Base-by-base conservation (phyloP, 345 rosid genomes). In the Hibiscus syriacus region DNA sequence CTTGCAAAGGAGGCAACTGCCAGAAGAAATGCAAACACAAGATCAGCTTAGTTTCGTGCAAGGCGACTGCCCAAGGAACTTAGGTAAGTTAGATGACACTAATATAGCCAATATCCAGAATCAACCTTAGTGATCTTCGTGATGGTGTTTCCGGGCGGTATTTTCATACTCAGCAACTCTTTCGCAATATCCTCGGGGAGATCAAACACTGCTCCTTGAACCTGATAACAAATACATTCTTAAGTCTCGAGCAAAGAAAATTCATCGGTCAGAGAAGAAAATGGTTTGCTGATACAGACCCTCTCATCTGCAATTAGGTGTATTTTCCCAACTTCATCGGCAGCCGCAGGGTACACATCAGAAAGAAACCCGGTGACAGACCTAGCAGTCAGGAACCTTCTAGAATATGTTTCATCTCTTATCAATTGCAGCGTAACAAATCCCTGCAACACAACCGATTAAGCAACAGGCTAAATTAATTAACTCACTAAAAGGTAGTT, bases 201-300 rank as follows among this genome's bases (percentile, higher is more conserved):
- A 83, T 93, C 98, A 74, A 90, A 93, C 70, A 93, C 92, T 20
- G 98, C 97, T 69, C 97, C 98, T 83, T 89, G 98, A 68, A 90
- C 77, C 98, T 93, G 86, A 74, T 26, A 73, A 65, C 43, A 72
- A 71, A 64, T 61, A 71, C 59, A 72, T 64, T 43, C 68, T 19
- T 23, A 58, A 46, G 27, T 55, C 49, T 57, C 46, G 6, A 70
- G 71, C n/a, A 25, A 72, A 61, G 55, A 55, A 67, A 70, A n/a
- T 13, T 19, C 30, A 36, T 34, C 30, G 25, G 45, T 53, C 53
- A 36, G 3, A 60, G 27, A 22, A 61, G 30, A 69, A 67, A 32
- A 52, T 50, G 26, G 41, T 50, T 12, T 16, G 49, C 64, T 27
- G 41, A 64, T 67, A 70, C 83, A 65, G 49, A 93, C 97, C 90